Base-by-base conservation (phyloP, 2,329 filamentous ascomycete genomes). In the Ceratocystis huliohia region DNA sequence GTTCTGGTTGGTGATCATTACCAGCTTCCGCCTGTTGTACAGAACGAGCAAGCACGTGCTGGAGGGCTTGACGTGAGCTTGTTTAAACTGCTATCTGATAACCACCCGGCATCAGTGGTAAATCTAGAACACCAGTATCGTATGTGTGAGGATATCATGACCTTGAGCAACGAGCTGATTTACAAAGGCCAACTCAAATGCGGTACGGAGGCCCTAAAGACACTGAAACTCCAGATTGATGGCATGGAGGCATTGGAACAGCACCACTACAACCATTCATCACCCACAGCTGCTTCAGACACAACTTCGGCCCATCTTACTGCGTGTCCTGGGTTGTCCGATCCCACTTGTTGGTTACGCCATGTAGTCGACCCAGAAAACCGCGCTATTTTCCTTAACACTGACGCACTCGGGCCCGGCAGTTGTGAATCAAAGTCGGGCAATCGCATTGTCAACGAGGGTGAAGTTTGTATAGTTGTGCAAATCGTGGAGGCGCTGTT, bases 91-190 rank as follows among this genome's bases (percentile, higher is more conserved):
- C 82, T 99, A 13, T 96, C 91, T 0, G 94, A 97, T 72, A 82
- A 84, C 0, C 92, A 97, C 69, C 92, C 94, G 0, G 79, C 85
- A 61, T 91, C 91, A 0, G 92, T 99, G 1, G 90, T 95, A 69
- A 96, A 89, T 69, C 82, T 99, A 1, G 91, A 94, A 72, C 91
- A 96, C 72, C 94, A 99, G 74, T 99, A 99, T 74, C 90, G 94
- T 69, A 99, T 99, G 94, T 96, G 91, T 72, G 89, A 94, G 70
- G 94, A 99, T 69, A 89, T 99, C 68, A 97, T 97, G 93, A 82
- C 87, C 1, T 82, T 99, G 15, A 95, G 91, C 69, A 99, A 96
- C 75, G 88, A 84, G 1, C 82, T 99, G 66, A 96, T 99, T 72
- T 99, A 99, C 76, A 81, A 87, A n/a, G 93, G 92, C 3, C 84